A percentile compares a stretch with the other conserved stretches of the same genome.
Evolutionary conservation across 495 filamentous ascomycete genomes (phyloP).

Genomic region (Penicillium cataractarum): DNA sequence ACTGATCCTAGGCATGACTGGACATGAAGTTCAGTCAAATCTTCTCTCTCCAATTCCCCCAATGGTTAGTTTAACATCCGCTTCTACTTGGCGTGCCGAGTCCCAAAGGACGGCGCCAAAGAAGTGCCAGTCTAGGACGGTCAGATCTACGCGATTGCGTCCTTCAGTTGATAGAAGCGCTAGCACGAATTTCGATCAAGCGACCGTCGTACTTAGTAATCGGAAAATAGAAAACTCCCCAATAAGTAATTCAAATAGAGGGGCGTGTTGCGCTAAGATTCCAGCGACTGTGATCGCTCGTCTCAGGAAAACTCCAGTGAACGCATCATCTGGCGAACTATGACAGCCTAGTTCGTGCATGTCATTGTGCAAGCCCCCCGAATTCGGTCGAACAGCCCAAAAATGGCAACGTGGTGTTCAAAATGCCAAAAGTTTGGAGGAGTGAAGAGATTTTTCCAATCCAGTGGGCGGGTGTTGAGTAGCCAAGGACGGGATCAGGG

Average conservation of each 20-base stretch:
- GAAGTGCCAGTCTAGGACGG: background rate
- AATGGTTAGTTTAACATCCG: too few species aligned
- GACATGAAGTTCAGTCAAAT: background rate
- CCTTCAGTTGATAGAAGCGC: background rate
- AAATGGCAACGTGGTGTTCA: background rate
- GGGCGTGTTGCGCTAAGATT: background rate
- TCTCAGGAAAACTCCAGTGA: background rate
- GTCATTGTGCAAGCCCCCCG: background rate
- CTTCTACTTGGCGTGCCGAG: too few species aligned
- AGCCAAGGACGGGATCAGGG: background rate
- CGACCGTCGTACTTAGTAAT: background rate
- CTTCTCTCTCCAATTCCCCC: too few species aligned
- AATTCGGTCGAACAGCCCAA: slow-evolving; percentile 1
- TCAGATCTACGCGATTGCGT: background rate
- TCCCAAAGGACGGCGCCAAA: background rate
- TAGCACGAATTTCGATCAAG: background rate
- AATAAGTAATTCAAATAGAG: background rate
- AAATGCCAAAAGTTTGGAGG: background rate
- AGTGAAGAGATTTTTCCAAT: background rate
- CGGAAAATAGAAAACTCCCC: background rate
- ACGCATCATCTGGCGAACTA: background rate
- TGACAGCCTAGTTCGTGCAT: background rate
- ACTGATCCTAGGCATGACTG: too few species aligned
- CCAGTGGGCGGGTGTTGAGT: background rate
- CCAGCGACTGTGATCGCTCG: background rate